Conservation (phyloP, 148 eudicot species). For the Bassia scoparia region DNA sequence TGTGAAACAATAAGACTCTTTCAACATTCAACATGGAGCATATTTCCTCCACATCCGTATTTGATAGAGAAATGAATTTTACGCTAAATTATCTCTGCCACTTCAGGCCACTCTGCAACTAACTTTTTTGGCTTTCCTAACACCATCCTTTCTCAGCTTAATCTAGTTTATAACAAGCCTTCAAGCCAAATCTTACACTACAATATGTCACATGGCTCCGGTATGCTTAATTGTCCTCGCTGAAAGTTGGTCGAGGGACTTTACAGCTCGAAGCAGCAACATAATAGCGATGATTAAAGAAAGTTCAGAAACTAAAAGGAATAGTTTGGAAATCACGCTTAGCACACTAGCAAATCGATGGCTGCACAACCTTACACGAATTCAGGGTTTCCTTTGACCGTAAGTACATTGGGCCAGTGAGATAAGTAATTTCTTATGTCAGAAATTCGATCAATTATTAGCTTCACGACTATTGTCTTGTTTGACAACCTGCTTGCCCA, state of each 20-base stretch:
- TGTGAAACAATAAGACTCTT: too few species aligned
- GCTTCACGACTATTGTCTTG: slow-evolving; percentile 30
- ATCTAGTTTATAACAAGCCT: too few species aligned
- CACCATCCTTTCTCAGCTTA: too few species aligned
- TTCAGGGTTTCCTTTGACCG: slow-evolving; percentile 86
- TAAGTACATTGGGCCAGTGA: slow-evolving; percentile 68
- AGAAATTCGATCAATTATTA: slow-evolving; percentile 41
- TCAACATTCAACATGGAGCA: too few species aligned
- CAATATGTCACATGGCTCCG: neutral
- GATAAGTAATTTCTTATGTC: slow-evolving; percentile 59
- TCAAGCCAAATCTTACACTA: neutral
- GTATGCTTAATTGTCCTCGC: neutral
- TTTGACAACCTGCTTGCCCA: slow-evolving; percentile 44
- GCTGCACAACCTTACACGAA: slow-evolving; percentile 81
- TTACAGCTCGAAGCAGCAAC: neutral
- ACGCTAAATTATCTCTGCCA: too few species aligned
- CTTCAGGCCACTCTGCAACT: too few species aligned
- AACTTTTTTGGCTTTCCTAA: too few species aligned
- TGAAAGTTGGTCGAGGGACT: neutral
- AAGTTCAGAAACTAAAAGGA: neutral
- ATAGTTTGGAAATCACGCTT: slow-evolving; percentile 40
- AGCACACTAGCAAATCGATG: slow-evolving; percentile 79
- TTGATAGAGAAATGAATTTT: too few species aligned
- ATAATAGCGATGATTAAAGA: slow-evolving; percentile 2
- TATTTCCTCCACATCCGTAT: too few species aligned